These are phyloP conservation scores for Trichophyton schoenleinii DNA, from an alignment of 2,329 filamentous ascomycete genomes.

Conservation along the genomic window DNA sequence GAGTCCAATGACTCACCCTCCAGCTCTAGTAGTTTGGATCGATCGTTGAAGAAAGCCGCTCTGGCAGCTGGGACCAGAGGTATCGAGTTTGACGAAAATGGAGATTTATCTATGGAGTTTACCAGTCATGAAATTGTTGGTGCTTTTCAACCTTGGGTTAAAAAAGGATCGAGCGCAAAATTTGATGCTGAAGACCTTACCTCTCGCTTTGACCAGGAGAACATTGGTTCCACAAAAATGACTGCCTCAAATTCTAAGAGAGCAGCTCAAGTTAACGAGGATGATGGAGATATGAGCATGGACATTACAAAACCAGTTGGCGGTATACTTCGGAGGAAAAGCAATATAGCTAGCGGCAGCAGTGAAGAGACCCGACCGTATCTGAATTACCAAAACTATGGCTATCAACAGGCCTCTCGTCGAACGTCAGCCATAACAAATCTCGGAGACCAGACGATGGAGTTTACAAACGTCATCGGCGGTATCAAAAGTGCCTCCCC, in stretches of 20 bases:
- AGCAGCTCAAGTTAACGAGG: slow-evolving; percentile 22
- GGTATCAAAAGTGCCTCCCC: slow-evolving; percentile 22
- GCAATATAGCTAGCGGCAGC: slow-evolving; percentile 10
- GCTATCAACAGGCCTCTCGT: slow-evolving; percentile 27
- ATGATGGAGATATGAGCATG: slow-evolving; percentile 72
- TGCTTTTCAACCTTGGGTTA: slow-evolving; percentile 39
- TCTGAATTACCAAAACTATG: slow-evolving; percentile 17
- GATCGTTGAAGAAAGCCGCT: slow-evolving; percentile 63
- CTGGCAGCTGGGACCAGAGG: slow-evolving; percentile 61
- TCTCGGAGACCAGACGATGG: slow-evolving; percentile 37
- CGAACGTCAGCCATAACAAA: slow-evolving; percentile 33
- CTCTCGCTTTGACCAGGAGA: slow-evolving; percentile 35
- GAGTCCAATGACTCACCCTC: slow-evolving; percentile 45
- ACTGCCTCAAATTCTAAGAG: neutral
- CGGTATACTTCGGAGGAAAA: slow-evolving; percentile 51
- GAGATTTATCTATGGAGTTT: slow-evolving; percentile 70
- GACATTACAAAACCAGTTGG: slow-evolving; percentile 79
- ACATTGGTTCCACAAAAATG: slow-evolving; percentile 20
- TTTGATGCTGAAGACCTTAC: slow-evolving; percentile 34
- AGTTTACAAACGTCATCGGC: slow-evolving; percentile 34
- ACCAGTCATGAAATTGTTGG: slow-evolving; percentile 47
- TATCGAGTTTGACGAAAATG: slow-evolving; percentile 42
- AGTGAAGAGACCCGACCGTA: slow-evolving; percentile 22
- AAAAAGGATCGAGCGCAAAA: slow-evolving; percentile 28
- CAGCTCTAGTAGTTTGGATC: slow-evolving; percentile 62